Evolutionary conservation across 768 basidiomycete genomes (phyloP), one percentile per base, ranked within the genome.

Genomic region (Aureoboletus auriporus): DNA sequence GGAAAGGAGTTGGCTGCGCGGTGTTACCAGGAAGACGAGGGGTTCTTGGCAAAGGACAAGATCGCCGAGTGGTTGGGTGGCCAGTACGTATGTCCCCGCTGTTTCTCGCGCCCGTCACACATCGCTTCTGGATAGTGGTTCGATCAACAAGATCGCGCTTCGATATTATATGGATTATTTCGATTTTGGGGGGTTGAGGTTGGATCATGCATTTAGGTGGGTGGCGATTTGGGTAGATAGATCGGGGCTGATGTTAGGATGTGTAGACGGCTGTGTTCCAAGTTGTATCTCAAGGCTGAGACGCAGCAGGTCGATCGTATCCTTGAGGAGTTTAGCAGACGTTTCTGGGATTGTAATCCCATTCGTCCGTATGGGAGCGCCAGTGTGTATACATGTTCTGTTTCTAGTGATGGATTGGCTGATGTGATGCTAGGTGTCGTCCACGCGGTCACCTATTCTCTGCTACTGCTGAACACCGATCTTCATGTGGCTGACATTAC

Each of bases 261-360:
- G 8, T 1, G 34, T 13, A 93, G 94, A 52, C 84, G 84, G 20
- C 71, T 99, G 10, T 97, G 94, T 63, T 84, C 84, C 11, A 96
- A 95, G 65, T 77, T 99, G 2, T 97, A 80, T 65, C 78, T 99
- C 50, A 94, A 93, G 67, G 96, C 84, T 2, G 96, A 99, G 67
- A 95, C 95, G 0, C 96, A 99, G 62, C 94, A 98, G 70, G 87
- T 99, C 37, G 96, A 98, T 66, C 84, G 96, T 37, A 97, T 99
- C 52, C 76, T 99, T 6, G 93, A 92, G 51, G 85, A 84, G 53
- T 97, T 99, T 59, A 90, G 90, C 59, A 74, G 82, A 35, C 82
- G 92, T 8, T 99, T 92, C 66, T 96, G 84, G 81, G 84, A 93
- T 38, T 93, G 91, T 64, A 98, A 98, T 63, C 86, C 89, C 0